phyloP scores from a whole-genome alignment of 306 rosid genomes.

The Vigna angularis region DNA sequence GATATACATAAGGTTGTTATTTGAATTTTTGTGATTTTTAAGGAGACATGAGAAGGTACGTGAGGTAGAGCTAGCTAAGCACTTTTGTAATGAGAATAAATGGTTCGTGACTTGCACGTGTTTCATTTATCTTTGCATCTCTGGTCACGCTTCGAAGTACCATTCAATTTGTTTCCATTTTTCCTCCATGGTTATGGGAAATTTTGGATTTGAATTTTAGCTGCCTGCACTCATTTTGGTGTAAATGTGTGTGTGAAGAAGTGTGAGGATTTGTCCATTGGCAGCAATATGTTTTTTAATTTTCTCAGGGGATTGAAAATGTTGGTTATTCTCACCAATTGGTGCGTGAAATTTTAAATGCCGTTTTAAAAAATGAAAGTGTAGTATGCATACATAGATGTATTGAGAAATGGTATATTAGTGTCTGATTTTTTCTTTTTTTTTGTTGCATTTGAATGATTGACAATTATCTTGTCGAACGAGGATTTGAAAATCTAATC shows the following conservation, averaged over 20 bases:
- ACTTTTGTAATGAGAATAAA: conserved; percentile 52
- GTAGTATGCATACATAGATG: background rate
- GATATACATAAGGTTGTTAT: conserved; percentile 18
- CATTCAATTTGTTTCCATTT: background rate
- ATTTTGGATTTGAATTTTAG: background rate
- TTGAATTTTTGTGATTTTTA: conserved; percentile 62
- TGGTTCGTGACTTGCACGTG: conserved; percentile 51
- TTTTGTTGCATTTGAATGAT: background rate
- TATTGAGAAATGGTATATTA: background rate
- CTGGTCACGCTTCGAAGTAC: conserved; percentile 33
- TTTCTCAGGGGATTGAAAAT: background rate
- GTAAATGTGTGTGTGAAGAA: background rate
- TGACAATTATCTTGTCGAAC: conserved; percentile 5
- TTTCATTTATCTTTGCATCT: conserved; percentile 36
- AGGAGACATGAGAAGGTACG: conserved; percentile 64
- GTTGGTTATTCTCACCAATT: conserved; percentile 13
- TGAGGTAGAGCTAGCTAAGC: conserved; percentile 54
- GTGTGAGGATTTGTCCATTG: conserved; percentile 10
- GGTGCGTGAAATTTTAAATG: conserved; percentile 43
- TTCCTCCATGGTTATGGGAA: background rate
- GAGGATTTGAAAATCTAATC: conserved; percentile 12
- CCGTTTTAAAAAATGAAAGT: background rate
- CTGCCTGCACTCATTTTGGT: background rate
- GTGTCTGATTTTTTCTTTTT: background rate
- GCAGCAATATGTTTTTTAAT: conserved; percentile 24